Conservation (phyloP, 2,329 filamentous ascomycete genomes). For the Scleromitrula shiraiana region DNA sequence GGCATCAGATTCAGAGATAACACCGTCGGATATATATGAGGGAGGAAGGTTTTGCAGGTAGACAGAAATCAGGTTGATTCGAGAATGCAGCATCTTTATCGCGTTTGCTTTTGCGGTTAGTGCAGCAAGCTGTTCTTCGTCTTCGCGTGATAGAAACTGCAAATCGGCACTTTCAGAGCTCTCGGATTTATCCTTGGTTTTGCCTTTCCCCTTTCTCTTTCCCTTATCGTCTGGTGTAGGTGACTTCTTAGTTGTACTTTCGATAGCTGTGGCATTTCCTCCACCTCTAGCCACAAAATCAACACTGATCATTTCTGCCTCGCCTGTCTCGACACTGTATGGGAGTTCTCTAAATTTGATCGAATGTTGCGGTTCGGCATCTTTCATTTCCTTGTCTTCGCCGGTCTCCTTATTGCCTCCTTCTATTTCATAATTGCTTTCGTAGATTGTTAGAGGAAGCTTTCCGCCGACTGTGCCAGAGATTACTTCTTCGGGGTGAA, state of each 20-base stretch:
- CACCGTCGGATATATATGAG: constrained; percentile 47
- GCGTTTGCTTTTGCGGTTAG: constrained; percentile 87
- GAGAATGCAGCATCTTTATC: constrained; percentile 81
- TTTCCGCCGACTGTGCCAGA: constrained; percentile 60
- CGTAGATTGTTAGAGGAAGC: constrained; percentile 85
- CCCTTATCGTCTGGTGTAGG: constrained; percentile 20
- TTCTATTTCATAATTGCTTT: constrained; percentile 71
- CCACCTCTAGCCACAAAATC: constrained; percentile 84
- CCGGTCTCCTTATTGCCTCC: constrained; percentile 41
- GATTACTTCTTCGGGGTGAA: constrained; percentile 61
- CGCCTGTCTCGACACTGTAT: constrained; percentile 85
- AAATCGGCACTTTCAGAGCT: constrained; percentile 38
- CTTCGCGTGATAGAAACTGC: constrained; percentile 48
- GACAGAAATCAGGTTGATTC: constrained; percentile 62
- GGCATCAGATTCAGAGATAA: constrained; percentile 27
- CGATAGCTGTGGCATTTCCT: constrained; percentile 64
- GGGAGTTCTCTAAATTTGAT: constrained; percentile 76
- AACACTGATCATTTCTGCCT: constrained; percentile 96
- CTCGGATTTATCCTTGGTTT: constrained; percentile 26
- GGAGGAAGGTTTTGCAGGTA: constrained; percentile 70
- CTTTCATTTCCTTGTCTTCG: constrained; percentile 67
- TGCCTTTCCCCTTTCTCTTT: constrained; percentile 25
- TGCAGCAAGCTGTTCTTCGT: constrained; percentile 53
- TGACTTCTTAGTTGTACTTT: constrained; percentile 24
- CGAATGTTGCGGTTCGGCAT: constrained; percentile 45